A percentile compares a stretch with the other conserved stretches of the same genome.
These are phyloP conservation scores for Dothistroma septosporum DNA, from an alignment of 2,329 filamentous ascomycete genomes.

Conservation along the genomic window DNA sequence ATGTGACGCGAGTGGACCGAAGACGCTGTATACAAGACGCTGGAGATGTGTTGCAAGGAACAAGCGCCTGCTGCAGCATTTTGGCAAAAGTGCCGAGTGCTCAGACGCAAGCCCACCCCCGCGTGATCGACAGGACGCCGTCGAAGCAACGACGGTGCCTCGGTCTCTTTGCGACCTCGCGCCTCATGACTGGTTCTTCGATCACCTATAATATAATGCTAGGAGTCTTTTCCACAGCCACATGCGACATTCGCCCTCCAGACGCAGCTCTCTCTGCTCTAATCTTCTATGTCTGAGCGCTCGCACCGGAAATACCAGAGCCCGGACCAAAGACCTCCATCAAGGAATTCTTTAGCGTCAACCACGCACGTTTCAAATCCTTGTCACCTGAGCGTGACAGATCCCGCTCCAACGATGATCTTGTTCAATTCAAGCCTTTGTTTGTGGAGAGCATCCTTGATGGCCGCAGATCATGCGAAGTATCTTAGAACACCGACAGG, in stretches of 20 bases:
- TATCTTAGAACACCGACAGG: slow-evolving; percentile 2
- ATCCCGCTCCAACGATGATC: not conserved
- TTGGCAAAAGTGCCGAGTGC: no score
- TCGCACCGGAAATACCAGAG: not conserved
- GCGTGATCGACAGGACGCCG: not conserved
- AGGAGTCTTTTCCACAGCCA: not conserved
- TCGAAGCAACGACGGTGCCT: not conserved
- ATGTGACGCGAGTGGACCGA: not conserved
- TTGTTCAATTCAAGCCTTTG: not conserved
- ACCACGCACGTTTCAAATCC: not conserved
- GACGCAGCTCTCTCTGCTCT: not conserved
- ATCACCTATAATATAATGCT: not conserved
- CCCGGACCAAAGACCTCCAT: not conserved
- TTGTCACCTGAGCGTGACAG: not conserved
- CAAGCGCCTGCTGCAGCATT: not conserved
- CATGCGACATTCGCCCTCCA: not conserved
- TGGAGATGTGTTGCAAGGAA: not conserved
- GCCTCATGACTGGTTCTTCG: not conserved
- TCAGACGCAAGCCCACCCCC: not conserved
- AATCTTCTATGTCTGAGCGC: not conserved
- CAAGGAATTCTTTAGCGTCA: not conserved
- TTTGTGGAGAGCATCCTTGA: not conserved
- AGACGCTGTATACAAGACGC: not conserved
- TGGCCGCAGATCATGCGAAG: not conserved
- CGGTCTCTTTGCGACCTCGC: slow-evolving; percentile 1